A percentile compares a stretch with the other conserved stretches of the same genome.
Conservation (phyloP, 2,329 filamentous ascomycete genomes). For the Trichoderma afroharzianum region DNA sequence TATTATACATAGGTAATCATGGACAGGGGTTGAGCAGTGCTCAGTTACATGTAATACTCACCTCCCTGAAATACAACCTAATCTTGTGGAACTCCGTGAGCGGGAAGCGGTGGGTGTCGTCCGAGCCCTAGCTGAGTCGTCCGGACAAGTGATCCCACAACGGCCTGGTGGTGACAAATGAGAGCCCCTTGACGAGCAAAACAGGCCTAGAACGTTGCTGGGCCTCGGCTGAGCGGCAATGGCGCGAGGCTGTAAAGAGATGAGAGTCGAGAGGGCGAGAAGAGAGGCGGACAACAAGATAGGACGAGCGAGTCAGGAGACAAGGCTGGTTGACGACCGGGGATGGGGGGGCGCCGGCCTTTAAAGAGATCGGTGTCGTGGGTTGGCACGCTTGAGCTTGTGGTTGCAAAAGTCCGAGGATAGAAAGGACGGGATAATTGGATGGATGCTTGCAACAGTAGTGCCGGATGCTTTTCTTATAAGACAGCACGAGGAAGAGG, state of each 20-base stretch:
- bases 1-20: neutral
- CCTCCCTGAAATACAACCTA: constrained; percentile 12
- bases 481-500: neutral
- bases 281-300: neutral
- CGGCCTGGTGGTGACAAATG: neutral
- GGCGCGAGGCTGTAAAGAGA: neutral
- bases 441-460: neutral
- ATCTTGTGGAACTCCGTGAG: constrained; percentile 6
- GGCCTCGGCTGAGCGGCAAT: constrained; percentile 4
- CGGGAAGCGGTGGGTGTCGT: neutral
- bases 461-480: neutral
- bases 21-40: neutral
- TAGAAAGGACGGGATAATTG: neutral
- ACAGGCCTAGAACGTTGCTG: constrained; percentile 1
- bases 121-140: neutral
- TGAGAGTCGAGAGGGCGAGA: neutral
- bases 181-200: neutral
- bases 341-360: neutral
- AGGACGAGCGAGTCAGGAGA: constrained; percentile 6
- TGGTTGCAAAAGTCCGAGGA: neutral
- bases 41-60: neutral
- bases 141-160: neutral
- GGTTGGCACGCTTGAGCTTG: neutral
- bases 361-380: neutral
- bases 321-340: constrained; percentile 7